A percentile compares a stretch with the other conserved stretches of the same genome.
phyloP scores from a whole-genome alignment of 1,284 basidiomycete species.

The Cutaneotrichosporon daszewskae region DNA sequence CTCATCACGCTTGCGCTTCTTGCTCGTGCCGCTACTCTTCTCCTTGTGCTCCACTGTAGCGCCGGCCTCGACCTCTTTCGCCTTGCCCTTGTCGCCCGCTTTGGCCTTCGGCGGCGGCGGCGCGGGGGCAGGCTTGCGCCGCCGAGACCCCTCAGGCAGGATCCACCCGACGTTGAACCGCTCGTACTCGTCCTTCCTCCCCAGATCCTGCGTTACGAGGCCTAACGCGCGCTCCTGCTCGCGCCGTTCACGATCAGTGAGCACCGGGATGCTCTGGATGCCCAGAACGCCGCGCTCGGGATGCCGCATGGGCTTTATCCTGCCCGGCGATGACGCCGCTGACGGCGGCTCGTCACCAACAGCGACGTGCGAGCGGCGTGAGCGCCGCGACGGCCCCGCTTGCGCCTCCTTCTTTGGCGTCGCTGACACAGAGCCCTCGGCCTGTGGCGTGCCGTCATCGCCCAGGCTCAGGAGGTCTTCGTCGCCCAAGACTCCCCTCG shows the following conservation, averaged over 20 bases:
- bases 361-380: neutral
- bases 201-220: conserved; percentile 60
- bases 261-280: conserved; percentile 23
- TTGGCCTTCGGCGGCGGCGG: conserved; percentile 3
- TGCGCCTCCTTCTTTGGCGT: neutral
- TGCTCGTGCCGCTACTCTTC: conserved; percentile 3
- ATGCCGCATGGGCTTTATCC: conserved; percentile 7
- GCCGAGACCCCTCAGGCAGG: conserved; percentile 64
- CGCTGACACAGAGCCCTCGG: neutral
- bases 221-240: conserved; percentile 34
- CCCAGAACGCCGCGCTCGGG: conserved; percentile 39
- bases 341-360: neutral
- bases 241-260: conserved; percentile 47
- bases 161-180: conserved; percentile 88
- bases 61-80: too few species aligned
- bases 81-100: conserved; percentile 11
- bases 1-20: conserved; percentile 11
- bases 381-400: neutral
- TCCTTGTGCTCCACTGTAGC: neutral
- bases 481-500: too few species aligned
- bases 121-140: too few species aligned
- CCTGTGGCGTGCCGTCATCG: neutral
- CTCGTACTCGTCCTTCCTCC: conserved; percentile 66
- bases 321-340: conserved; percentile 3
- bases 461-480: neutral